Percentiles rank a stretch among this genome's conserved stretches.
Conservation (phyloP, 805 yeast species). For the Starmera pachycereana region DNA sequence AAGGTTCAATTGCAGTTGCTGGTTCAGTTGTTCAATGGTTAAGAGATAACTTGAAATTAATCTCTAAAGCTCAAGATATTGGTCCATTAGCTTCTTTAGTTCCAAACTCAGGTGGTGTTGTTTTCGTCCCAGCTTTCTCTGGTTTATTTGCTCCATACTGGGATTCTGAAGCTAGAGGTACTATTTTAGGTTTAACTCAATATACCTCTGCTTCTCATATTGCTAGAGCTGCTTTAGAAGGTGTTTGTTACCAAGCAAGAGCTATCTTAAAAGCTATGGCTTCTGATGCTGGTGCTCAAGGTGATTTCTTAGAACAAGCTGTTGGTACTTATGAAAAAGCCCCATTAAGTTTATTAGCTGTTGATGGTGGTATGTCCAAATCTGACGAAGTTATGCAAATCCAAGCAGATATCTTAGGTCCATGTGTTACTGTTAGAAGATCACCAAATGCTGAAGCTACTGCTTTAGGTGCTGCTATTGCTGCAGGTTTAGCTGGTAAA, state of each 20-base stretch:
- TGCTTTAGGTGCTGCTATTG: constrained; percentile 93
- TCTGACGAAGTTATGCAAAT: constrained; percentile 89
- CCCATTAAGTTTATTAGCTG: constrained; percentile 50
- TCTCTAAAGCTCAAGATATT: constrained; percentile 73
- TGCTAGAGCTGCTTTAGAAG: constrained; percentile 91
- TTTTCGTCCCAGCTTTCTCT: constrained; percentile 89
- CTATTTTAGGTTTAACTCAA: constrained; percentile 88
- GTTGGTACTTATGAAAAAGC: constrained; percentile 32
- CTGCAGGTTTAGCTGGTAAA: constrained; percentile 64
- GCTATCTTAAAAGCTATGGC: constrained; percentile 89
- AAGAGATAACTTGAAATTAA: constrained; percentile 78
- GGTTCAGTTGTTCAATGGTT: constrained; percentile 93
- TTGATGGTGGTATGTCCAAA: constrained; percentile 93
- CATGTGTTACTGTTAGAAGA: constrained; percentile 70
- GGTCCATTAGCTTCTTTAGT: constrained; percentile 86
- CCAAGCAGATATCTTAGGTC: constrained; percentile 87
- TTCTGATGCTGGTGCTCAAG: constrained; percentile 57
- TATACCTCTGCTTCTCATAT: constrained; percentile 87
- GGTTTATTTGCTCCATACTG: constrained; percentile 95
- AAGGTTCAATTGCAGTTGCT: constrained; percentile 94
- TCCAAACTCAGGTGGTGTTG: constrained; percentile 78
- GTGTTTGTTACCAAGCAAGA: constrained; percentile 88
- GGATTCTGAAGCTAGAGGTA: constrained; percentile 88
- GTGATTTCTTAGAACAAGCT: constrained; percentile 44
- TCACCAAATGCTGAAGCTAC: constrained; percentile 85